These are phyloP conservation scores for Neopestalotiopsis clavispora DNA, from an alignment of 2,329 filamentous ascomycete species.

Conservation along the genomic window DNA sequence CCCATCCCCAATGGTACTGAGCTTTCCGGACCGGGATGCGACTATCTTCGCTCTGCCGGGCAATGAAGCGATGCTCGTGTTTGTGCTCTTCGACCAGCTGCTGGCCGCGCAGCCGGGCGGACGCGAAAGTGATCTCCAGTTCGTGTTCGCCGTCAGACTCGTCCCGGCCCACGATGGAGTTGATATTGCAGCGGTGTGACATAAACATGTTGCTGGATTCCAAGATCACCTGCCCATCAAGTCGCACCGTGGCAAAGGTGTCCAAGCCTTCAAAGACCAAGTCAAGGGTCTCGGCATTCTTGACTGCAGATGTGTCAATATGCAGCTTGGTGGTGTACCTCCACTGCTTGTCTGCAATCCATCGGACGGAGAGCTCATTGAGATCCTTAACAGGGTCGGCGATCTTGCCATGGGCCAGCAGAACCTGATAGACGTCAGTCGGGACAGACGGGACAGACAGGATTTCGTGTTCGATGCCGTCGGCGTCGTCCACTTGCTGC, in stretches of 20 bases:
- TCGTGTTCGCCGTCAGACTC: slow-evolving; percentile 39
- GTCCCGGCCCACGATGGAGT: slow-evolving; percentile 39
- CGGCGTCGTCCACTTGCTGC: background rate
- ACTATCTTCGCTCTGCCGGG: slow-evolving; percentile 50
- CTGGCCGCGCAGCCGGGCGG: slow-evolving; percentile 56
- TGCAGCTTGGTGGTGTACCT: background rate
- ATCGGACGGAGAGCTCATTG: slow-evolving; percentile 15
- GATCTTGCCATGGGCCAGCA: slow-evolving; percentile 10
- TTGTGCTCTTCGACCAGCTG: slow-evolving; percentile 55
- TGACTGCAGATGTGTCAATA: background rate
- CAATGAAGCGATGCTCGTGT: slow-evolving; percentile 60
- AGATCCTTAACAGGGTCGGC: slow-evolving; percentile 7
- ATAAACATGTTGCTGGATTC: slow-evolving; percentile 68
- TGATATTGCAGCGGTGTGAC: slow-evolving; percentile 59
- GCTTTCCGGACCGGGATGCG: slow-evolving; percentile 64
- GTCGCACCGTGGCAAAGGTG: slow-evolving; percentile 62
- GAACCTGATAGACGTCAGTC: slow-evolving; percentile 6
- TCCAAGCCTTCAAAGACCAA: slow-evolving; percentile 69
- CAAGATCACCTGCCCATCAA: slow-evolving; percentile 60
- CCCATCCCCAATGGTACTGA: slow-evolving; percentile 75
- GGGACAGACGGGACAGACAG: background rate
- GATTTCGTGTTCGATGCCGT: background rate
- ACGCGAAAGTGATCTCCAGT: slow-evolving; percentile 62
- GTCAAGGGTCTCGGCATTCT: background rate
- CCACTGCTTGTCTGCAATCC: slow-evolving; percentile 13